Evolutionary conservation across 2,329 filamentous ascomycete genomes (phyloP).

Genomic region (Raffaelea albimanens): DNA sequence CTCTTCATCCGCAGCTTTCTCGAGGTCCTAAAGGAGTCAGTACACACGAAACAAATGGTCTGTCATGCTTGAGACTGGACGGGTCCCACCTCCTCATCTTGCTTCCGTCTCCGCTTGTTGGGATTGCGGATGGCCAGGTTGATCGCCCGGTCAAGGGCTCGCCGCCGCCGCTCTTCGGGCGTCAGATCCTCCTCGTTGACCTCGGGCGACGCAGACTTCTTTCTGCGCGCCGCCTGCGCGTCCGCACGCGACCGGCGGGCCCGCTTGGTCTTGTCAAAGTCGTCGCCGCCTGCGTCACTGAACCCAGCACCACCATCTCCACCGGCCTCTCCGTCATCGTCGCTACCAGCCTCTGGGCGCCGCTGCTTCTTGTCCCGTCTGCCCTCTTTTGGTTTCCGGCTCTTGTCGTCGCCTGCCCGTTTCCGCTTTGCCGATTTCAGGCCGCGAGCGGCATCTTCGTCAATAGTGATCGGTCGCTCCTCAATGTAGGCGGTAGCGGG

Average conservation of each 20-base stretch:
- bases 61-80: no score
- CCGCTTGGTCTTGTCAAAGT: slow-evolving; percentile 14
- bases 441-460: slow-evolving; percentile 54
- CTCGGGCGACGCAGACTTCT: slow-evolving; percentile 36
- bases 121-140: slow-evolving; percentile 82
- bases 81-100: slow-evolving; percentile 70
- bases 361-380: slow-evolving; percentile 58
- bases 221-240: slow-evolving; percentile 34
- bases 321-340: slow-evolving; percentile 28
- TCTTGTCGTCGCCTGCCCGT: slow-evolving; percentile 36
- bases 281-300: slow-evolving; percentile 10
- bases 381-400: slow-evolving; percentile 69
- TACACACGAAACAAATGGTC: no score
- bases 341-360: slow-evolving; percentile 38
- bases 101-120: slow-evolving; percentile 63
- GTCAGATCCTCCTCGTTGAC: slow-evolving; percentile 70
- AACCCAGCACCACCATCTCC: slow-evolving; percentile 38
- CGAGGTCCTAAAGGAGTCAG: slow-evolving; percentile 56
- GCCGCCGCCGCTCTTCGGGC: slow-evolving; percentile 73
- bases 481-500: slow-evolving; percentile 53
- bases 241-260: slow-evolving; percentile 25
- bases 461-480: slow-evolving; percentile 56
- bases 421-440: slow-evolving; percentile 58
- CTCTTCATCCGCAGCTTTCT: slow-evolving; percentile 81
- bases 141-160: slow-evolving; percentile 78